Evolutionary conservation across 2,329 filamentous ascomycete genomes (phyloP), one percentile per base, ranked within the genome.

Genomic region (Sporothrix curviconia): DNA sequence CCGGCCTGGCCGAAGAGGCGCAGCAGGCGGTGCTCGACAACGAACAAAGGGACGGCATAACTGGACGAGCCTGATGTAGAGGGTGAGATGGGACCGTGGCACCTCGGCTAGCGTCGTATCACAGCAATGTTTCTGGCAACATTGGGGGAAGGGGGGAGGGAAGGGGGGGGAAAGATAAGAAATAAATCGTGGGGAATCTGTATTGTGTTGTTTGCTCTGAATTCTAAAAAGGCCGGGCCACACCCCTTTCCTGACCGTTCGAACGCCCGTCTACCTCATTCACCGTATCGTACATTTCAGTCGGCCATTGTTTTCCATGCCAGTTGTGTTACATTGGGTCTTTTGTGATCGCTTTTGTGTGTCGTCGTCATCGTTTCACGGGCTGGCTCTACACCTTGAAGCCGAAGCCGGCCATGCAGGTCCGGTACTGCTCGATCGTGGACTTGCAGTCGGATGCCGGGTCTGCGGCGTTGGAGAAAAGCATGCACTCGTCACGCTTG

Each of bases 401-500:
- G 15, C 94, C 94, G 68, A 88, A 97, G 11, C 90, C 88, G 58
- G 85, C 84, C 94, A 99, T 97, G 73, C 94, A 99, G 65, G 75
- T 84, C 75, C 85, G 86, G 77, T 99, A 99, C 69, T 89, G 85
- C 28, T 90, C 83, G 62, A 99, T 88, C 61, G 90, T 81, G 52
- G 85, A 81, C 72, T 85, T 81, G 80, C 94, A 99, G 67, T 95
- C 91, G 68, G 83, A 80, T 66, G 89, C 82, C 39, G 94, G 90
- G 69, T 96, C 87, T 68, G 86, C 80, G 60, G 89, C 81, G 62
- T 83, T 91, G 57, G 90, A 95, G 78, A 97, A 96, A 57, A 99
- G 88, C 92, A 99, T 97, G 79, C 94, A 99, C 75, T 99, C 92
- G 76, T 99, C 94, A 62, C 94, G 90, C 65, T 82, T 82, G 39